Conservation (phyloP, 176 grass and related monocot species). For the Triticum dicoccoides region DNA sequence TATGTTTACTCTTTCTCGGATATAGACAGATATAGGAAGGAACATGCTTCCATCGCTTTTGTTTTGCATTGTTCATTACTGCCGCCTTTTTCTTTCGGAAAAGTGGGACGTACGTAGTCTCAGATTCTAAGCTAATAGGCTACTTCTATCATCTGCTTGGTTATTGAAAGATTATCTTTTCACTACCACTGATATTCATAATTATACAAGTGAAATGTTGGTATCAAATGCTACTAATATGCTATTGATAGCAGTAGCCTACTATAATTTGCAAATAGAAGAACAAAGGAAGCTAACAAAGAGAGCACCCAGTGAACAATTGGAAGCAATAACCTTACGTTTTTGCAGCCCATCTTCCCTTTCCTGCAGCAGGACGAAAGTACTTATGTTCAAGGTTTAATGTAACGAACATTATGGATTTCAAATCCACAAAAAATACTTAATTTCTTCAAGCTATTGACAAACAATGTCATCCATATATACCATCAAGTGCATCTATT, state of each 20-base stretch:
- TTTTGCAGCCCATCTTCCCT: conserved; percentile 85
- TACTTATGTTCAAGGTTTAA: conserved; percentile 56
- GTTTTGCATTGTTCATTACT: not conserved
- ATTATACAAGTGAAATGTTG: not conserved
- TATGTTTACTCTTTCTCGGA: not conserved
- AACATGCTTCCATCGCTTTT: not conserved
- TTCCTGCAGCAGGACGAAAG: conserved; percentile 73
- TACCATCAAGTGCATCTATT: not conserved
- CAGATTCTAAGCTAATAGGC: not conserved
- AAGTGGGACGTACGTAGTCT: not conserved
- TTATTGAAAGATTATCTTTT: not conserved
- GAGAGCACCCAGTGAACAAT: not conserved
- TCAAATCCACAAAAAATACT: not conserved
- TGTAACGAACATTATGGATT: conserved; percentile 29
- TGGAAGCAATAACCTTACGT: conserved; percentile 47
- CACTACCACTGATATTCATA: not conserved
- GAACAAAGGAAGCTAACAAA: not conserved
- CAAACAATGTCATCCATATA: not conserved
- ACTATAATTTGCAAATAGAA: not conserved
- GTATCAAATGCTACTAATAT: too few species aligned
- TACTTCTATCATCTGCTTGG: not conserved
- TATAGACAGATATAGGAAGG: not conserved
- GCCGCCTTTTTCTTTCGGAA: not conserved
- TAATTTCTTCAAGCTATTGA: not conserved
- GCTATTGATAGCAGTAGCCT: not conserved